Evolutionary conservation across 148 eudicot species (phyloP).

Genomic region (Rhododendron vialii): DNA sequence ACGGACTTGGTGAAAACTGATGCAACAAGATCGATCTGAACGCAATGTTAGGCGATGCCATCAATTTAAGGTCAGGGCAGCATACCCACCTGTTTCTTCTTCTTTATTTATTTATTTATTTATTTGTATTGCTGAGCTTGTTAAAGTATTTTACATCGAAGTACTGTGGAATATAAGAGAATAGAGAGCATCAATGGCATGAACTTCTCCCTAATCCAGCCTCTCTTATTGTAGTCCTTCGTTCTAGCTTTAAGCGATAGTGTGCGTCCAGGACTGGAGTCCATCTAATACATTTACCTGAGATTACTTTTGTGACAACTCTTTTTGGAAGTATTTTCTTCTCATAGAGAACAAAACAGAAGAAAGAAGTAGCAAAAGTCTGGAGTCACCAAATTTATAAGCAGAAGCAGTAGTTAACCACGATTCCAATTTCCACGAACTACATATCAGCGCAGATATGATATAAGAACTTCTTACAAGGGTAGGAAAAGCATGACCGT

Average conservation of each 20-base stretch:
- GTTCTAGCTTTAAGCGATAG: background rate
- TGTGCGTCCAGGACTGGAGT: background rate
- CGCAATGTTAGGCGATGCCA: background rate
- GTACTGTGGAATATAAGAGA: background rate
- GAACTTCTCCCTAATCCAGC: background rate
- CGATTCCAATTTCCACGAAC: background rate
- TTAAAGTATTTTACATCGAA: background rate
- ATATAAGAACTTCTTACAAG: background rate
- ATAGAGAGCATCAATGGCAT: background rate
- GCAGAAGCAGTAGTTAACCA: background rate
- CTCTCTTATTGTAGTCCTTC: background rate
- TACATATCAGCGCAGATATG: background rate
- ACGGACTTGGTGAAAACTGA: background rate
- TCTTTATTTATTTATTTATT: background rate
- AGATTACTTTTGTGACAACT: background rate
- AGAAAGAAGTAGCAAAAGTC: background rate
- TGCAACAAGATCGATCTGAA: background rate
- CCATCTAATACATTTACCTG: background rate
- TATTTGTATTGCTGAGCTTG: background rate
- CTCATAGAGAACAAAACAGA: background rate
- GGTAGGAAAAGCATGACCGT: background rate
- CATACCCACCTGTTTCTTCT: background rate
- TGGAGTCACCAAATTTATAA: background rate
- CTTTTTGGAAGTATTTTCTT: background rate
- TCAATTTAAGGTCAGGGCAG: background rate